These are phyloP conservation scores for Cladosporium oxysporum DNA, from an alignment of 2,329 filamentous ascomycete species.

Conservation along the genomic window DNA sequence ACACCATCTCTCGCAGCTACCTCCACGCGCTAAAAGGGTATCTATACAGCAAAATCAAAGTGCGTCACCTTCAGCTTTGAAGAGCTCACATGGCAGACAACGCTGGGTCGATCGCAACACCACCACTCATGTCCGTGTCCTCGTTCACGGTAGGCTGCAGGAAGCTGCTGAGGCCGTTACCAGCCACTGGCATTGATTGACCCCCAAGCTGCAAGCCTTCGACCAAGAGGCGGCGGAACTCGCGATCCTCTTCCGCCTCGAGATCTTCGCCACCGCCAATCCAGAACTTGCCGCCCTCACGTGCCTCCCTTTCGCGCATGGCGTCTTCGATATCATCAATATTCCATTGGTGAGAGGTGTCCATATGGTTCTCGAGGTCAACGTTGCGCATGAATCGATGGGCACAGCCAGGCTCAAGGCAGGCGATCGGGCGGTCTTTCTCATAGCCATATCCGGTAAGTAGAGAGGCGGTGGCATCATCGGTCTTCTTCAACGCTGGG, in stretches of 20 bases:
- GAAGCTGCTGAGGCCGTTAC: constrained; percentile 8
- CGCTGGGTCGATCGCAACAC: constrained; percentile 12
- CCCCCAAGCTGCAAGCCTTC: constrained; percentile 16
- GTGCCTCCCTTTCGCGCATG: constrained; percentile 43
- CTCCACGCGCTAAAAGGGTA: constrained; percentile 10
- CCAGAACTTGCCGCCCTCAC: constrained; percentile 49
- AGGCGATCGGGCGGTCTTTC: constrained; percentile 52
- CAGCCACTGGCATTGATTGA: constrained; percentile 11
- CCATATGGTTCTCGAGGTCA: constrained; percentile 60
- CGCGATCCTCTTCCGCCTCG: constrained; percentile 17
- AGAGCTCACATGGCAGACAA: constrained; percentile 3
- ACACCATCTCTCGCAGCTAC: neutral
- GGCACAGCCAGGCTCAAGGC: constrained; percentile 53
- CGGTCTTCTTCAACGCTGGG: neutral
- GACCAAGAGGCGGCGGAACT: constrained; percentile 11
- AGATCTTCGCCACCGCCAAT: constrained; percentile 39
- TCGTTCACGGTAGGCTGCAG: neutral
- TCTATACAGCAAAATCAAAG: constrained; percentile 8
- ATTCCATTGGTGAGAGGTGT: constrained; percentile 44
- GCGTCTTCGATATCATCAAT: constrained; percentile 40
- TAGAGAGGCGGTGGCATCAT: constrained; percentile 26
- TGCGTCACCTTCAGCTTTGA: neutral
- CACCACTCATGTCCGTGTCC: neutral
- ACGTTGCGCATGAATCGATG: constrained; percentile 59
- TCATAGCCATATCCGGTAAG: constrained; percentile 61